Evolutionary conservation across 768 basidiomycete species (phyloP), one percentile per base, ranked within the genome.

Genomic region (Rhodotorula toruloides): DNA sequence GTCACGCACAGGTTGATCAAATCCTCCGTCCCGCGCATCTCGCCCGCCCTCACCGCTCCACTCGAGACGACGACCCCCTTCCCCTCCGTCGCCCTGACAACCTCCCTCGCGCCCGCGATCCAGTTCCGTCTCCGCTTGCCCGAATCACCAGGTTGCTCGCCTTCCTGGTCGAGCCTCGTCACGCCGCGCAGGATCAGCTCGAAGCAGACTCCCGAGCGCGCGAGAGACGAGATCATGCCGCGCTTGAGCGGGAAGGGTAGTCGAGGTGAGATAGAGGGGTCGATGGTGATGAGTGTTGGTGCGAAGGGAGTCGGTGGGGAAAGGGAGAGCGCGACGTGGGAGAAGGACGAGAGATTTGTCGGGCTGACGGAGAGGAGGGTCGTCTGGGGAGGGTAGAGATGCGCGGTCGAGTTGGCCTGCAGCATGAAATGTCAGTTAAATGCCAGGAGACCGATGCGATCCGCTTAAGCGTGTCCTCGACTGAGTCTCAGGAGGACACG

Each of bases 41-140:
- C 86, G 13, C 81, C 81, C 54, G 84, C 81, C 10, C 80, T 77
- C 14, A 81, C 76, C 0, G 83, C 85, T 0, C 88, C 89, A 4
- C 88, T 83, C 61, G 85, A 87, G 11, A 90, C 78, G 17, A 93
- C 75, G 58, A 91, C 75, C 0, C 85, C 86, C 74, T 85, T 88
- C 1, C 90, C 89, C 70, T 89, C 89, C 5, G 89, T 87, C 3
- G 90, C 89, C 2, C 90, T 82, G 25, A 84, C 81, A 4, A 92
- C 79, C 77, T 93, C 90, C 40, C 86, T 80, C 17, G 88, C 84
- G 84, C 90, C 90, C 89, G 90, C 89, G 89, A 70, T 90, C 89
- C 46, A 88, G 79, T 78, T 85, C 84, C 27, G 82, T 81, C 57
- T 86, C 32, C 70, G 31, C 31, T 37, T 63, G 21, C 65, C 70